A percentile compares a stretch with the other conserved stretches of the same genome.
Conservation (phyloP, 192 early-diverging fungal species). For the Coemansia asiatica region DNA sequence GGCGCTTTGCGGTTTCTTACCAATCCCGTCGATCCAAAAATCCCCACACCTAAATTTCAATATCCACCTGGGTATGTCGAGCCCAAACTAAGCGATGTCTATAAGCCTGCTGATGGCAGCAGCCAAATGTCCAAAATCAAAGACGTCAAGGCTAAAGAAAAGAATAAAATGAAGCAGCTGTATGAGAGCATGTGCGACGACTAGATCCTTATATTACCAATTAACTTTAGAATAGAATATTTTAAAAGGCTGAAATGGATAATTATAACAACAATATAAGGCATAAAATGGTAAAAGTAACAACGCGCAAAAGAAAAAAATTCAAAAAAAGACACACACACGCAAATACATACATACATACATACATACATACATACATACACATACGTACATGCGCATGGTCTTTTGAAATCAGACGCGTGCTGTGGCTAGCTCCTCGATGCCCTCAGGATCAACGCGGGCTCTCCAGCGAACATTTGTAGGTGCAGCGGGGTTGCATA, state of each 20-base stretch:
- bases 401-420: not conserved
- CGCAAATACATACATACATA: not conserved
- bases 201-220: not conserved
- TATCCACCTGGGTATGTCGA: slow-evolving; percentile 2
- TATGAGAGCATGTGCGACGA: not conserved
- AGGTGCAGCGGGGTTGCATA: slow-evolving; percentile 38
- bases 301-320: not conserved
- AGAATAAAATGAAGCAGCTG: not conserved
- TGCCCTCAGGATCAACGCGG: slow-evolving; percentile 51
- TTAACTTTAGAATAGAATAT: too few relatives aligned
- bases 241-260: not conserved
- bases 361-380: not conserved
- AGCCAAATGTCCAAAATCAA: not conserved
- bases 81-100: not conserved
- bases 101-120: not conserved
- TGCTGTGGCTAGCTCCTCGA: slow-evolving; percentile 45
- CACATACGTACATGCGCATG: not conserved
- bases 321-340: not conserved
- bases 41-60: not conserved
- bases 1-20: slow-evolving; percentile 3
- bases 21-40: not conserved
- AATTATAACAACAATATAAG: not conserved
- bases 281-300: not conserved
- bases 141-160: too few relatives aligned
- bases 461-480: slow-evolving; percentile 44